Evolutionary conservation across 352 stramenopile species (phyloP).

Genomic region (Phytophthora tubulina): DNA sequence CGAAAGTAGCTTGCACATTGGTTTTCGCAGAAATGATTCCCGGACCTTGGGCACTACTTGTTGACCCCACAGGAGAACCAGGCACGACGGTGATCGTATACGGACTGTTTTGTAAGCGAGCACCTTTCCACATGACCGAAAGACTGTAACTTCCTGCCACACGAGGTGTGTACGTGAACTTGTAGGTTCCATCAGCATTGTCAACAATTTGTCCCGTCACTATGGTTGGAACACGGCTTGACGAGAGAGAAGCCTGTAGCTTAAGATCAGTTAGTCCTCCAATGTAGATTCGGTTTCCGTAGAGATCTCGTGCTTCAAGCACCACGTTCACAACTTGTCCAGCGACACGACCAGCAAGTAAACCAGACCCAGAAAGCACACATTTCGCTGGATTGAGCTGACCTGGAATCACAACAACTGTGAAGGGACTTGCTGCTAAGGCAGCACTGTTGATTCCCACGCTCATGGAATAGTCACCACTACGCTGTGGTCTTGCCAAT

Average conservation of each 20-base stretch:
- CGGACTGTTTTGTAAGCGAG: conserved; percentile 68
- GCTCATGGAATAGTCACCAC: conserved; percentile 63
- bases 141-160: conserved; percentile 58
- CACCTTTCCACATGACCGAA: conserved; percentile 49
- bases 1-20: conserved; percentile 68
- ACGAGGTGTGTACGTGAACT: conserved; percentile 55
- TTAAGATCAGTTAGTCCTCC: conserved; percentile 38
- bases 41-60: conserved; percentile 50
- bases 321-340: conserved; percentile 50
- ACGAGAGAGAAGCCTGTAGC: conserved; percentile 54
- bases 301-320: conserved; percentile 61
- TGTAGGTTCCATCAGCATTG: conserved; percentile 63
- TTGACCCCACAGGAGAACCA: conserved; percentile 51
- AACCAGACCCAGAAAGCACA: conserved; percentile 56
- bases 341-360: conserved; percentile 57
- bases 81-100: conserved; percentile 64
- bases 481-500: conserved; percentile 47
- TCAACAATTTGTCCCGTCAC: conserved; percentile 48
- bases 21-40: conserved; percentile 55
- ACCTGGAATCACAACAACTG: conserved; percentile 52
- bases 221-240: conserved; percentile 30
- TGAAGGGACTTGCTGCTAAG: conserved; percentile 55
- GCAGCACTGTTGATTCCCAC: conserved; percentile 53
- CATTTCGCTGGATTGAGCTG: conserved; percentile 51
- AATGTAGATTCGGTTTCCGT: conserved; percentile 66